Base-by-base conservation (phyloP, 2,329 filamentous ascomycete species). In the Ceratocystiopsis minuta region DNA sequence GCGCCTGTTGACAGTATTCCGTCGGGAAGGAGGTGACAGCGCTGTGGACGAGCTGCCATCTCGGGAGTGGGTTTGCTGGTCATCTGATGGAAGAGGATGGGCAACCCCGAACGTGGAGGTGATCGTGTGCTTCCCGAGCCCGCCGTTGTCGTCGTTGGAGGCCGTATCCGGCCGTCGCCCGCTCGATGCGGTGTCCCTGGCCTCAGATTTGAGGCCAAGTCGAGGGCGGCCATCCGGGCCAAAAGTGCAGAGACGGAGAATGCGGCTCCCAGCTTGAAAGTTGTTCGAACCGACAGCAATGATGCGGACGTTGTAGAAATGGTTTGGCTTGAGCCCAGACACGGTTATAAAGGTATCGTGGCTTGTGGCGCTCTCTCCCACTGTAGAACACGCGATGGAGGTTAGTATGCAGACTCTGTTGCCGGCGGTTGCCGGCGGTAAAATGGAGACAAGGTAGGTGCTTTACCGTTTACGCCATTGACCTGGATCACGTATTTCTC, bases 251-350 rank as follows among this genome's bases (percentile, higher is more conserved):
- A 98, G 67, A 42, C 90, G 80, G 48, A 96, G 78, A 34, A 92
- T 75, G 6, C 76, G 70, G 57, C 90, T 95, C 34, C 84, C 81
- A 1, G 87, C 85, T 55, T 93, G 85, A 53, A 96, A 96, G 58
- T 90, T 92, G 51, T 87, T 85, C 28, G 80, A 75, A 39, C 88
- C 93, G 42, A 95, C 80, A 34, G 88, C 85, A 50, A 95, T 82
- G 42, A 96, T 84, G 46, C 88, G 80, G 24, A 98, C 78, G 49
- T 93, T 92, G 61, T 96, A 96, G 53, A 87, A 92, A 53, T 83
- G 82, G 49, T 80, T 78, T 0, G 90, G 86, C 52, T 80, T 78
- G 9, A 98, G 67, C 34, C 87, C 85, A 31, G 81, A 86, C 43
- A 98, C 86, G 37, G 83, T 87, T 41, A 95, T 86, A n/a, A 85